Evolutionary conservation across 1,284 basidiomycete species (phyloP).

Genomic region (Singerocomus inundabilis): DNA sequence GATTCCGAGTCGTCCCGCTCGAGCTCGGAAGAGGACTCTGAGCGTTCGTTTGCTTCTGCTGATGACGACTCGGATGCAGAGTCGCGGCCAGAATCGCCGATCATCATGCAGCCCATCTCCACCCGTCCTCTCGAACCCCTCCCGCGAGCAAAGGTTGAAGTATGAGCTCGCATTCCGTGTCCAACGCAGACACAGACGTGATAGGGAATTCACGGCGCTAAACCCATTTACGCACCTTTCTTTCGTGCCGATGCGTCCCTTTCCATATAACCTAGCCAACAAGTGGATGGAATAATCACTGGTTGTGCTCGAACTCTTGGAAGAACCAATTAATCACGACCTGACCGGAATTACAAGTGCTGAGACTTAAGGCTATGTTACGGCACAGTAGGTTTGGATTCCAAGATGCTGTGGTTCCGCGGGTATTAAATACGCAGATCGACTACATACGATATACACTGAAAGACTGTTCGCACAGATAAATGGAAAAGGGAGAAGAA

Average conservation of each 20-base stretch:
- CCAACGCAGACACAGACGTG: neutral
- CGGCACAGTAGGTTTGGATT: constrained; percentile 3
- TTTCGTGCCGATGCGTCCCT: neutral
- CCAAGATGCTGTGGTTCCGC: constrained; percentile 4
- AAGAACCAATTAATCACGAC: neutral
- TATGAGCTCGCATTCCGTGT: constrained; percentile 6
- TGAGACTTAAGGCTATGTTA: neutral
- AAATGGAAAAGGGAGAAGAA: neutral
- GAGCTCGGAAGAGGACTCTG: constrained; percentile 24
- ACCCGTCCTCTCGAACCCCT: constrained; percentile 43
- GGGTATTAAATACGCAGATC: constrained; percentile 11
- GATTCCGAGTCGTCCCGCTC: constrained; percentile 18
- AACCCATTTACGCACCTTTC: neutral
- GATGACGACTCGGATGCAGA: constrained; percentile 30
- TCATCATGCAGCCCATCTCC: constrained; percentile 36
- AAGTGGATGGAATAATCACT: neutral
- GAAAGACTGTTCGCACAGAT: neutral
- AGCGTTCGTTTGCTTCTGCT: constrained; percentile 23
- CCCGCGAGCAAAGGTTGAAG: constrained; percentile 27
- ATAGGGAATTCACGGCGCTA: neutral
- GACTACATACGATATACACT: constrained; percentile 8
- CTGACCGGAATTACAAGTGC: neutral
- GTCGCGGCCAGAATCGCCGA: constrained; percentile 33
- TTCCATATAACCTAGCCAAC: neutral
- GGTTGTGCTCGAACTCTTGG: neutral